Percentiles rank a stretch among this genome's conserved stretches.
phyloP scores from a whole-genome alignment of 78 protist genomes.

The Chrysochromulina parva region DNA sequence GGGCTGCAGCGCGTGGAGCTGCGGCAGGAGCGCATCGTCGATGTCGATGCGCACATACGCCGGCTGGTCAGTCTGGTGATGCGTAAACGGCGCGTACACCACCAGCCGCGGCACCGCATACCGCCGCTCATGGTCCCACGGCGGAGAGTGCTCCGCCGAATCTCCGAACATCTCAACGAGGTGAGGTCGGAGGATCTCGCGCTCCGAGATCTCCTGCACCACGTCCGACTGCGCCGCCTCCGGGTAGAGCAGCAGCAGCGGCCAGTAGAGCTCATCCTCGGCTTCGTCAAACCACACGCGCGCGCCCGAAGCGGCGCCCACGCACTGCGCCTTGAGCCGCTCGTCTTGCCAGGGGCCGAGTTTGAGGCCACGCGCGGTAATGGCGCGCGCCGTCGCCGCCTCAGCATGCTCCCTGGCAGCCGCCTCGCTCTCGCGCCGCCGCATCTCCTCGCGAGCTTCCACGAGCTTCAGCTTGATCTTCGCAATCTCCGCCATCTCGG shows the following conservation, averaged over 20 bases:
- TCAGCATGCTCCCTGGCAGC: background rate
- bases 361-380: background rate
- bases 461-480: background rate
- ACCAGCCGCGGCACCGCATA: background rate
- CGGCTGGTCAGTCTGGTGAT: too few relatives aligned
- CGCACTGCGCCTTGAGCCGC: background rate
- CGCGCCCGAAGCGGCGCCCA: background rate
- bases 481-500: background rate
- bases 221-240: background rate
- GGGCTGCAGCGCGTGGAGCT: background rate
- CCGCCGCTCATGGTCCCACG: background rate
- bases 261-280: background rate
- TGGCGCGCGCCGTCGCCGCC: background rate
- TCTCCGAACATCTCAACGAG: background rate
- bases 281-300: background rate
- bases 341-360: background rate
- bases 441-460: background rate
- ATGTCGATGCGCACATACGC: too few relatives aligned
- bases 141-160: background rate
- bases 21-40: background rate
- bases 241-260: slow-evolving; percentile 5
- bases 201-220: background rate
- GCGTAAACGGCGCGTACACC: background rate
- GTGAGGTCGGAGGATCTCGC: background rate
- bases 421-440: too few relatives aligned